Evolutionary conservation across 441 rosid genomes (phyloP).

Genomic region (Euphorbia schlechtendalii): DNA sequence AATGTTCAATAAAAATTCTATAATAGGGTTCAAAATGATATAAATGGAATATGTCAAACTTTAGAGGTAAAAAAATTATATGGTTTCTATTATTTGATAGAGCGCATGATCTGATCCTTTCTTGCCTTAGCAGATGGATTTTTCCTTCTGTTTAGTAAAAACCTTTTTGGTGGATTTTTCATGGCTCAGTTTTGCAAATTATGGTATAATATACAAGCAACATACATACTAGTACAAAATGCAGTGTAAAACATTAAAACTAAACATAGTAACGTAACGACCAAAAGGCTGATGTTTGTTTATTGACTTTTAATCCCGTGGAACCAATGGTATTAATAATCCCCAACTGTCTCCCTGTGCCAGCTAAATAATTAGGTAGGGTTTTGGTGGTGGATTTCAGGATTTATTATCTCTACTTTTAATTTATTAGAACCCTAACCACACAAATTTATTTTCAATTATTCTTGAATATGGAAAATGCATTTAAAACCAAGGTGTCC

Average conservation of each 20-base stretch:
- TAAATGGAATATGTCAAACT: too few species aligned
- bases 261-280: too few species aligned
- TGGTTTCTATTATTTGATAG: too few species aligned
- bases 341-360: constrained; percentile 18
- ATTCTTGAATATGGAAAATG: background rate
- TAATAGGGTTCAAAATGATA: too few species aligned
- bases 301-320: constrained; percentile 8
- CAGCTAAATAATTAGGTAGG: background rate
- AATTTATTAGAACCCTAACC: background rate
- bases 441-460: background rate
- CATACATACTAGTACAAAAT: background rate
- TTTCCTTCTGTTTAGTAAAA: too few species aligned
- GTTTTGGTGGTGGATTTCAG: constrained; percentile 10
- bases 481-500: too few species aligned
- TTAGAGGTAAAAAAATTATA: too few species aligned
- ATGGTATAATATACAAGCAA: background rate
- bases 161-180: too few species aligned
- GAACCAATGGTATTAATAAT: constrained; percentile 36
- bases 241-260: background rate
- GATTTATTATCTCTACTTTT: background rate
- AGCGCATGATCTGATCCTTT: too few species aligned
- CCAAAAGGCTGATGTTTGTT: constrained; percentile 5
- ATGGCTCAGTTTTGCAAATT: too few species aligned
- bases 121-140: too few species aligned
- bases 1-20: too few species aligned